Percentiles rank a stretch among this genome's conserved stretches.
These are phyloP conservation scores for Phragmites australis DNA, from an alignment of 176 grass and related monocot genomes.

Conservation along the genomic window DNA sequence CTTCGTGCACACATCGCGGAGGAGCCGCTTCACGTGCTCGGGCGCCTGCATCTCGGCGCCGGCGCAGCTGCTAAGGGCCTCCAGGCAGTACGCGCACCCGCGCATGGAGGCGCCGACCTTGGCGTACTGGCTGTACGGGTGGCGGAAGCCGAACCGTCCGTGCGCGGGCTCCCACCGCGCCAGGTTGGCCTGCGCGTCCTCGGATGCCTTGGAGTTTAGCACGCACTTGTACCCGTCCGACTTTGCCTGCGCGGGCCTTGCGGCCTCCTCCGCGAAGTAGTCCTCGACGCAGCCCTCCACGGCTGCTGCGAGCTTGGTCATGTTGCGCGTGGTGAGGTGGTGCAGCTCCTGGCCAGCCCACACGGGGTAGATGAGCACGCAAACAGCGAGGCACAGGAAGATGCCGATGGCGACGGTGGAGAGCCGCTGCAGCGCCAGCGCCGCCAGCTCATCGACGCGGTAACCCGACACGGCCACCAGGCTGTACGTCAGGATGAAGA, in stretches of 20 bases:
- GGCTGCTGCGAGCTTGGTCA: slow-evolving; percentile 75
- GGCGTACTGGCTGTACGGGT: slow-evolving; percentile 81
- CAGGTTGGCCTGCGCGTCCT: slow-evolving; percentile 89
- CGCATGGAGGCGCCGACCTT: slow-evolving; percentile 76
- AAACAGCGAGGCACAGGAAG: slow-evolving; percentile 62
- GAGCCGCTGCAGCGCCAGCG: slow-evolving; percentile 59
- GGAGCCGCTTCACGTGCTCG: slow-evolving; percentile 46
- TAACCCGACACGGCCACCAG: slow-evolving; percentile 90
- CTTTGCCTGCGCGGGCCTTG: background rate
- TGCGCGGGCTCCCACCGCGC: slow-evolving; percentile 88
- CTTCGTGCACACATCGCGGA: slow-evolving; percentile 55
- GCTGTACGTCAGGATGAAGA: slow-evolving; percentile 95
- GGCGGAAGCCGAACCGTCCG: slow-evolving; percentile 69
- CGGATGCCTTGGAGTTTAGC: slow-evolving; percentile 84
- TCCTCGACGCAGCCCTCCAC: slow-evolving; percentile 65
- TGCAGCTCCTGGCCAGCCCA: slow-evolving; percentile 85
- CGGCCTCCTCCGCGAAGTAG: slow-evolving; percentile 42
- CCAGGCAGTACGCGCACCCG: slow-evolving; percentile 85
- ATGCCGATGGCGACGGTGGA: slow-evolving; percentile 75
- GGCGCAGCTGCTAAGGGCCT: slow-evolving; percentile 64
- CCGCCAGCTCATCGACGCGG: slow-evolving; percentile 58
- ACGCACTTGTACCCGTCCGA: slow-evolving; percentile 79
- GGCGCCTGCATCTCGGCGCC: slow-evolving; percentile 57
- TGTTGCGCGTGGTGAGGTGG: slow-evolving; percentile 65
- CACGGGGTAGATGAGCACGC: slow-evolving; percentile 63